These are phyloP conservation scores for Penicillium canariense DNA, from an alignment of 495 filamentous ascomycete species.

Conservation along the genomic window DNA sequence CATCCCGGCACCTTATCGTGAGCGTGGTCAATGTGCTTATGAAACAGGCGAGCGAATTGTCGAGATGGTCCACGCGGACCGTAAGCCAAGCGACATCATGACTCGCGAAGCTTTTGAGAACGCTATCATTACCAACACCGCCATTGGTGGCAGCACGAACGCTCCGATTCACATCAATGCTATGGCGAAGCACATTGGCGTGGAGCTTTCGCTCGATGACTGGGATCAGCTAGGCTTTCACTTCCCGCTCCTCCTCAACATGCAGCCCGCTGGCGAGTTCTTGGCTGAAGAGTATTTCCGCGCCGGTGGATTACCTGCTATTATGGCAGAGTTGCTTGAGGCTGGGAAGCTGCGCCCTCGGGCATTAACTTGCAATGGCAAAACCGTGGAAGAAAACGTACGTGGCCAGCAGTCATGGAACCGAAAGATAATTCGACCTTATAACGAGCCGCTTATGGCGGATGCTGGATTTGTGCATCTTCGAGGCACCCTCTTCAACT, in stretches of 20 bases:
- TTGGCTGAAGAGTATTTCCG: conserved; percentile 54
- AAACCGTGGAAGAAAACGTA: conserved; percentile 41
- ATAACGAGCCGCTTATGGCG: conserved; percentile 43
- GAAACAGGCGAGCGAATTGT: conserved; percentile 52
- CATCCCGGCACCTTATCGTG: conserved; percentile 52
- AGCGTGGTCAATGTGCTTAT: conserved; percentile 53
- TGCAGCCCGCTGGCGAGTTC: conserved; percentile 53
- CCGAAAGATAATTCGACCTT: conserved; percentile 43
- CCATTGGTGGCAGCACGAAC: conserved; percentile 57
- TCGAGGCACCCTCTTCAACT: conserved; percentile 50
- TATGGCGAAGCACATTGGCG: conserved; percentile 53
- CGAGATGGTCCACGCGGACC: conserved; percentile 52
- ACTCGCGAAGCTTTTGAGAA: conserved; percentile 56
- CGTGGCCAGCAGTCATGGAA: conserved; percentile 44
- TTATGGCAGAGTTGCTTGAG: conserved; percentile 53
- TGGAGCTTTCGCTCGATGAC: conserved; percentile 50
- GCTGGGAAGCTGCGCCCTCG: conserved; percentile 41
- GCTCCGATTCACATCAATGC: conserved; percentile 56
- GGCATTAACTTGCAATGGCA: conserved; percentile 46
- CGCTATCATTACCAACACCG: conserved; percentile 52
- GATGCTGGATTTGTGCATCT: conserved; percentile 53
- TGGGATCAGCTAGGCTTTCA: conserved; percentile 52
- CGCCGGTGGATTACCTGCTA: conserved; percentile 51
- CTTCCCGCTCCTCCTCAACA: conserved; percentile 51
- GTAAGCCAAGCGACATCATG: conserved; percentile 56